Evolutionary conservation across 805 yeast species (phyloP), one percentile per base, ranked within the genome.

Genomic region (Kodamaea neixiangensis): DNA sequence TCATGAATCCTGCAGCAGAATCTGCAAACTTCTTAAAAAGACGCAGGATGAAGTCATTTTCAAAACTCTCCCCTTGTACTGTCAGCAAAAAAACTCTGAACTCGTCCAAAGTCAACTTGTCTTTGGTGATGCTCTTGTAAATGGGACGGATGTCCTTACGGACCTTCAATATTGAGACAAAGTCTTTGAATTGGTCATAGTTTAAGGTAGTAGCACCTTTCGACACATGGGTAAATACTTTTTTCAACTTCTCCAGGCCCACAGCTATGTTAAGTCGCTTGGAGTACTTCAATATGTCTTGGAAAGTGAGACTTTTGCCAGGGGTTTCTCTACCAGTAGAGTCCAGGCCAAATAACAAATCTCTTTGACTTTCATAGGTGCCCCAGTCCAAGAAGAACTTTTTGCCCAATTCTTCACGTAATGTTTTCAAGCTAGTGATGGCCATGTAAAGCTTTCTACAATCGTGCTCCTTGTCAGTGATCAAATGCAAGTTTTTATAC

Each of bases 401-500:
- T 35, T 78, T 83, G 6, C 51, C 51, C 0, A 89, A 83, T 35
- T 82, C 78, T 0, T 86, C 79, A 11, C 88, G 66, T 39, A 87
- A 81, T 50, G 79, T 75, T 79, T 83, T 81, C 44, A 89, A 64
- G 49, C 81, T 87, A 45, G 80, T 76, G 48, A 92, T 75, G 47
- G 82, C 79, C 34, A 71, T 69, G 1, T 81, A 79, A 11, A 91
- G 67, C 35, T 80, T 77, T 41, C 75, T 75, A 14, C 87, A 65
- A 29, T 89, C 82, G 29, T 72, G 85, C 61, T 62, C 89, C 73
- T 56, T 78, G 53, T 58, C 87, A 0, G 96, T 91, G 7, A 92
- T 82, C 13, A 91, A 67, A 67, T 93, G 97, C 48, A 94, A 66
- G 0, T 92, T 87, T 59, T 89, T 88, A 42, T 89, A 71, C 62